Evolutionary conservation across 192 early-diverging fungal genomes (phyloP), one percentile per base, ranked within the genome.

Genomic region (Linnemannia exigua): DNA sequence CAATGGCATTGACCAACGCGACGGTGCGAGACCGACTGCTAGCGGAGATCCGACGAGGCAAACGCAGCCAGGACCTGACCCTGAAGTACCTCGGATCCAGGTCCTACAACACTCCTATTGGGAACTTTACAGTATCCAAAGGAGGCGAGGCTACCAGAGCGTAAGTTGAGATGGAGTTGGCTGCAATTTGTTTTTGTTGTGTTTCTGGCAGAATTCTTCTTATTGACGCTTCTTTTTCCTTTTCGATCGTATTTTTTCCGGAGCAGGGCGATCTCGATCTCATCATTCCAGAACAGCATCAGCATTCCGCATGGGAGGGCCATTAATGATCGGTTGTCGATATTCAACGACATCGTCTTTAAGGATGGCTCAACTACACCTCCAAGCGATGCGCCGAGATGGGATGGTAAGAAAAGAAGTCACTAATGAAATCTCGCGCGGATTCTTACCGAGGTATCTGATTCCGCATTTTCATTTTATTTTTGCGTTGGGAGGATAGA

Each of bases 271-370:
- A 36, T 84, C 9, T 79, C 82, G 11, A 84, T 84, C 31, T 25
- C 66, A 28, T 70, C 46, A 6, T 84, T 79, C 19, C 82, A 79
- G 51, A 75, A 84, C 52, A 15, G 38, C 9, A 72, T 48, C 9
- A 79, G 82, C 22, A 68, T 75, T 1, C 37, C 54, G 1, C 74
- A 79, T 51, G 82, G 82, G 0, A 66, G 33, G 12, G 28, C 50
- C 33, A 4, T 71, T 1, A 48, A 66, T 8, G 51, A 33, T 0
- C 7, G 6, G 0, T 20, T 84, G 1, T 7, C 11, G 7, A 75
- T 84, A 5, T 71, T 66, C 73, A 84, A 69, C 8, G 73, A 77
- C 20, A 75, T 84, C 16, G 8, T n/a, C 5, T 84, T 84, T 54
- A 84, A 76, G 0, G 63, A 70, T 25, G 73, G 73, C 3, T 67